Evolutionary conservation across 1,284 basidiomycete species (phyloP).

Genomic region (Ceraceosorus guamensis): DNA sequence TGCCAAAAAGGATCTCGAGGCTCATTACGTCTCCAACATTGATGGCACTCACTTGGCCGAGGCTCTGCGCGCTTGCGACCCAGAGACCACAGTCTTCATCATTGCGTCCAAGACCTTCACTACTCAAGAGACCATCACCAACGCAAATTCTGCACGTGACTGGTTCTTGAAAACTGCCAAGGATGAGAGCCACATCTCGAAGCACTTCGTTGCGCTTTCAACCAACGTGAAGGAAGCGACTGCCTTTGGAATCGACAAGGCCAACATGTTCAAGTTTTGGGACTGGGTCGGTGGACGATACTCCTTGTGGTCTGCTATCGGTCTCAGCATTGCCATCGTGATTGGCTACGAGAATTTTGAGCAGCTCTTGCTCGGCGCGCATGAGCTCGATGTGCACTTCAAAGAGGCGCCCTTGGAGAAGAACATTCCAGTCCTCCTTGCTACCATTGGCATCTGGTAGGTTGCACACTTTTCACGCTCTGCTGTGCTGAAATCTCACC

Average conservation of each 20-base stretch:
- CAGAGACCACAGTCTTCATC: slow-evolving; percentile 93
- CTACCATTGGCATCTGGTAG: slow-evolving; percentile 81
- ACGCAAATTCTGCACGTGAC: slow-evolving; percentile 82
- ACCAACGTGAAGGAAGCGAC: slow-evolving; percentile 93
- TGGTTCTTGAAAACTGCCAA: slow-evolving; percentile 81
- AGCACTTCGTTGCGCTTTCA: slow-evolving; percentile 96
- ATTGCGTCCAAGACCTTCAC: slow-evolving; percentile 98
- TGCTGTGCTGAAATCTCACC: too few species aligned
- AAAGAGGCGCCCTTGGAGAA: slow-evolving; percentile 76
- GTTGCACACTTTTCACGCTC: background rate
- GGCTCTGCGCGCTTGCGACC: slow-evolving; percentile 71
- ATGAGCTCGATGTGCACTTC: slow-evolving; percentile 97
- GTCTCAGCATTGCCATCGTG: slow-evolving; percentile 82
- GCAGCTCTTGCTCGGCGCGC: slow-evolving; percentile 79
- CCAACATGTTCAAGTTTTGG: slow-evolving; percentile 99
- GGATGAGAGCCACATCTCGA: slow-evolving; percentile 79
- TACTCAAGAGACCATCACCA: slow-evolving; percentile 98
- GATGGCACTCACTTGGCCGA: slow-evolving; percentile 96
- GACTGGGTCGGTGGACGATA: slow-evolving; percentile 99
- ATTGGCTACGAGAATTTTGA: slow-evolving; percentile 94
- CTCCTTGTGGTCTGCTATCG: slow-evolving; percentile 96
- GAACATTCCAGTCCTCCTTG: slow-evolving; percentile 86
- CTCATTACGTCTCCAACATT: slow-evolving; percentile 94
- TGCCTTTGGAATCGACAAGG: slow-evolving; percentile 81
- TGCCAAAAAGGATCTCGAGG: slow-evolving; percentile 76